Evolutionary conservation across 148 eudicot genomes (phyloP), one percentile per base, ranked within the genome.

Genomic region (Vaccinium darrowii): DNA sequence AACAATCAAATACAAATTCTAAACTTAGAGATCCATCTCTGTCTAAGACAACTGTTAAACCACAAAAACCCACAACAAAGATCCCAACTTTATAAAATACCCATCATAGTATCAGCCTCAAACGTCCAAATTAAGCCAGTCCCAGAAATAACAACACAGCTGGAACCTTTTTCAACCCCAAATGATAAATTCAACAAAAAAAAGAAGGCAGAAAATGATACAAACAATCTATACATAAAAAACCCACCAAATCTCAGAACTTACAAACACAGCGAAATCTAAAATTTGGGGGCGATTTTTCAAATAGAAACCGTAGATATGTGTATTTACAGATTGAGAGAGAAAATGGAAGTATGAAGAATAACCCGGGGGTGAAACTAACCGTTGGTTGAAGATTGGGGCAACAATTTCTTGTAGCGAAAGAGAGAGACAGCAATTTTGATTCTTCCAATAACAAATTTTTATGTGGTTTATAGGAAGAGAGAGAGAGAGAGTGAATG

Each of bases 91-190:
- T 78, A 88, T 69, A 63, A 8, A 84, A 84, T 54, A 23, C 73
- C 76, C 75, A 90, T 69, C 88, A 88, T 85, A 82, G 9, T 18
- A 81, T 71, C 53, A 78, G 76, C 71, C 86, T 79, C 69, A 76
- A 86, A 58, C 57, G 36, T 21, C 71, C 52, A 57, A 21, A 53
- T 72, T 27, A 82, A 19, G 78, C 52, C 62, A 72, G 73, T 3
- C 52, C 47, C 43, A 53, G 19, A 12, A 69, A 30, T 47, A 71
- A 8, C 56, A 33, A 77, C 8, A 30, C 53, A 23, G 50, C 53
- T 60, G 8, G 4, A 21, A 47, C 57, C 18, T 30, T 60, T 53
- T 73, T 54, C 49, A 11, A 73, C 49, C 49, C 50, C 25, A 27
- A 30, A 51, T 9, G n/a, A 27, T 12, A 71, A 10, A 83, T 12